Conservation (phyloP, 345 rosid genomes). For the Corchorus capsularis region DNA sequence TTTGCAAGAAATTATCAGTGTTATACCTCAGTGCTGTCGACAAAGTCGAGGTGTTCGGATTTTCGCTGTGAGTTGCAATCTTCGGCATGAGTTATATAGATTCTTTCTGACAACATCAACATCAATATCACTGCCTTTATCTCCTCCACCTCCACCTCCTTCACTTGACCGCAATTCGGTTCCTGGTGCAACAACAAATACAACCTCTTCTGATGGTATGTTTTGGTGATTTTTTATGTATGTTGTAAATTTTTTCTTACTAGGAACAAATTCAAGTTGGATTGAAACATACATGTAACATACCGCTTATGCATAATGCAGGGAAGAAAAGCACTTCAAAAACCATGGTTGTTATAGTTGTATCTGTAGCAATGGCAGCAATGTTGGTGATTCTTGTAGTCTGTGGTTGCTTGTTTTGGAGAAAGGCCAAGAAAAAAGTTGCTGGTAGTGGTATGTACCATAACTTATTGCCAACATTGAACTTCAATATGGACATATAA, state of each 20-base stretch:
- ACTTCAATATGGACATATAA: neutral
- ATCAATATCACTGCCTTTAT: neutral
- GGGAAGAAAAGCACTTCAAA: conserved; percentile 26
- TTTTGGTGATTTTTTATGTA: neutral
- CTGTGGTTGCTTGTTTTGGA: conserved; percentile 30
- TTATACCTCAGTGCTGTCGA: conserved; percentile 19
- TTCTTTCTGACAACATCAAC: conserved; percentile 23
- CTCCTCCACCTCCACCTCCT: conserved; percentile 28
- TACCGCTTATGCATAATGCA: conserved; percentile 20
- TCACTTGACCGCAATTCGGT: conserved; percentile 3
- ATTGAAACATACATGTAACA: no score
- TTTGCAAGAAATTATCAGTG: conserved; percentile 22
- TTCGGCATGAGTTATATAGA: conserved; percentile 37
- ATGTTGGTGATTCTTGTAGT: conserved; percentile 8
- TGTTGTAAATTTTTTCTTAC: neutral
- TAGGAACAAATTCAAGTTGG: neutral
- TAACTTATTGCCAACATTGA: neutral
- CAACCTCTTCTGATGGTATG: conserved; percentile 24
- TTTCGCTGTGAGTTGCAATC: conserved; percentile 32
- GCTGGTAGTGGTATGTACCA: conserved; percentile 16
- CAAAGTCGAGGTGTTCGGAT: conserved; percentile 23
- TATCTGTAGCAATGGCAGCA: conserved; percentile 21
- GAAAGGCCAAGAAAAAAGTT: conserved; percentile 18
- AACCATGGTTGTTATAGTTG: conserved; percentile 16
- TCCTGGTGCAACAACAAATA: conserved; percentile 3